phyloP scores from a whole-genome alignment of 31 red algal species.

The Bonnemaisonia californica region DNA sequence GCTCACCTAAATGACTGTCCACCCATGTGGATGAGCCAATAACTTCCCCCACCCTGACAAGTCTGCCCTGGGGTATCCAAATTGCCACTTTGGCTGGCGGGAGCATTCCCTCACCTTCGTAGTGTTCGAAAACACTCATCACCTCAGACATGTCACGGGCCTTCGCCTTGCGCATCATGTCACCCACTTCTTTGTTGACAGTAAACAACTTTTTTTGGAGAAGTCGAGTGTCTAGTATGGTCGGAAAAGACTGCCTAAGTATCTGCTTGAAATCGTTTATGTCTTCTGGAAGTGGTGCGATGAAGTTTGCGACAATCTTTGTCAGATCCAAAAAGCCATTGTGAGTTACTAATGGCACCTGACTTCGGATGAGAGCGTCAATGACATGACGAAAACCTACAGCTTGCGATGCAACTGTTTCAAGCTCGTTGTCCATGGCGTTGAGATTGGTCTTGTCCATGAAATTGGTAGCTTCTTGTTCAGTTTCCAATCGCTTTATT shows the following conservation, averaged over 20 bases:
- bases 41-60: not conserved
- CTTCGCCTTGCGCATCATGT: conserved; percentile 8
- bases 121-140: not conserved
- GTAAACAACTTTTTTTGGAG: conserved; percentile 24
- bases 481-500: conserved; percentile 24
- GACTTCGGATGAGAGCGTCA: conserved; percentile 28
- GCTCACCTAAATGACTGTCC: not conserved
- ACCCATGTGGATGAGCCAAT: not conserved
- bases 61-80: not conserved
- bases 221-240: conserved; percentile 54
- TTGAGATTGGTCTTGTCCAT: not conserved
- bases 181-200: conserved; percentile 20
- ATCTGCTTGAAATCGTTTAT: conserved; percentile 41
- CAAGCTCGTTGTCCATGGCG: conserved; percentile 17
- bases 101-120: not conserved
- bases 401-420: conserved; percentile 28
- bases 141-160: conserved; percentile 23
- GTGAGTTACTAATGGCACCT: conserved; percentile 65
- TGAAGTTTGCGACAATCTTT: conserved; percentile 62
- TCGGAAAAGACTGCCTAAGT: conserved; percentile 26
- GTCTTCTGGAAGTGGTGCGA: conserved; percentile 37
- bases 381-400: conserved; percentile 65
- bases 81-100: not conserved
- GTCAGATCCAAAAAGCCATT: conserved; percentile 61
- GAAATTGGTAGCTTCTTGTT: conserved; percentile 18